A percentile compares a stretch with the other conserved stretches of the same genome.
These are phyloP conservation scores for Epichloe festucae DNA, from an alignment of 2,329 filamentous ascomycete species.

Conservation along the genomic window DNA sequence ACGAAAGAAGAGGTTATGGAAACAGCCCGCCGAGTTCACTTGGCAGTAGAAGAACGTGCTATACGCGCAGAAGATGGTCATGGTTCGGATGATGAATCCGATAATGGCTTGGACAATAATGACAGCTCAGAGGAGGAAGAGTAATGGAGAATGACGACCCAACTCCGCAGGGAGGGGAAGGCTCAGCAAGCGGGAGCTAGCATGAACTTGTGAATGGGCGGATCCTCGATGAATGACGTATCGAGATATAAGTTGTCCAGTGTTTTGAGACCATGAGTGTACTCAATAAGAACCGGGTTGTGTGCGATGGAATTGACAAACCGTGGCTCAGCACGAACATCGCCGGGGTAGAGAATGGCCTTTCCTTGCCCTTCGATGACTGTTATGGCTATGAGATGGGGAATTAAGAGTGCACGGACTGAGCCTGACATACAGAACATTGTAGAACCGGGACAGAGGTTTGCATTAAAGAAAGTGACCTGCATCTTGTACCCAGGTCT, in stretches of 20 bases:
- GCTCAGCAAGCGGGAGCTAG: no score
- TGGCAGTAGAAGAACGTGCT: no score
- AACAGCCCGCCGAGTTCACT: no score
- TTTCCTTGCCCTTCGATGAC: conserved; percentile 63
- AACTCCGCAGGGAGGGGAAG: no score
- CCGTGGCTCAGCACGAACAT: conserved; percentile 76
- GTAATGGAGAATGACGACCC: no score
- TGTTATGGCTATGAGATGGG: conserved; percentile 11
- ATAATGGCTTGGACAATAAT: no score
- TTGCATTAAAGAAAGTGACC: conserved; percentile 80
- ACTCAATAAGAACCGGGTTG: conserved; percentile 63
- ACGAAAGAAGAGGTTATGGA: no score
- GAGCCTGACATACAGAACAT: conserved; percentile 55
- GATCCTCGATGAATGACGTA: conserved; percentile 50
- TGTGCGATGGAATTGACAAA: conserved; percentile 64
- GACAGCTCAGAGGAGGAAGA: no score
- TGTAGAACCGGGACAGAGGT: conserved; percentile 79
- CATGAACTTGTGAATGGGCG: no score
- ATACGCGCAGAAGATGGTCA: no score
- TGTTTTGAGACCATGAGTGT: conserved; percentile 48
- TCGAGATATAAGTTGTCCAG: conserved; percentile 82
- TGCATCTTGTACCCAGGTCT: conserved; percentile 53
- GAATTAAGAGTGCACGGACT: background rate
- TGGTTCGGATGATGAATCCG: no score
- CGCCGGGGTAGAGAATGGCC: conserved; percentile 77